Percentiles rank a stretch among this genome's conserved stretches.
Evolutionary conservation across 352 stramenopile genomes (phyloP).

Genomic region (Phytophthora kernoviae): DNA sequence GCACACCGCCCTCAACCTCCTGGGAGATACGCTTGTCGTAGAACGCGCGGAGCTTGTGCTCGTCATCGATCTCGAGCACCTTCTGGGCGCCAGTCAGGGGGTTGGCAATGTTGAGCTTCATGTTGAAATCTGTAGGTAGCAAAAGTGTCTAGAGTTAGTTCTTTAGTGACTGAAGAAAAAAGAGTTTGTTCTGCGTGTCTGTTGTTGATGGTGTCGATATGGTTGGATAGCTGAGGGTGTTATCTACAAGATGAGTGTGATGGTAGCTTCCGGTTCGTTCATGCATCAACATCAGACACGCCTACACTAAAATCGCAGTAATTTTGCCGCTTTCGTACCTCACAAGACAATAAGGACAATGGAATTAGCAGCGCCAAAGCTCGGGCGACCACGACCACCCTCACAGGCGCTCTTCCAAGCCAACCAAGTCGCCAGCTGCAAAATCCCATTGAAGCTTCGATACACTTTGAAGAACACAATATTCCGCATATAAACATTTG

Average conservation of each 20-base stretch:
- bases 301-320: neutral
- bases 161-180: too few species aligned
- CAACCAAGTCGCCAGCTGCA: slow-evolving; percentile 35
- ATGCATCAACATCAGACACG: neutral
- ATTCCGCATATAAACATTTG: slow-evolving; percentile 24
- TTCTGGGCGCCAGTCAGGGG: slow-evolving; percentile 98
- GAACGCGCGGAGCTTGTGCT: slow-evolving; percentile 98
- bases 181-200: neutral
- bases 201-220: slow-evolving; percentile 1
- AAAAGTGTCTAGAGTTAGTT: neutral
- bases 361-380: slow-evolving; percentile 18
- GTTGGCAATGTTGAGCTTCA: slow-evolving; percentile 99
- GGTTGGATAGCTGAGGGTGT: neutral
- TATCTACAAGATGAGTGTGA: neutral
- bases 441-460: slow-evolving; percentile 21
- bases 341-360: slow-evolving; percentile 86
- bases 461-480: neutral
- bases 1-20: slow-evolving; percentile 97
- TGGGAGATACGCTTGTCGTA: slow-evolving; percentile 99
- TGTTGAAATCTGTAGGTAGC: slow-evolving; percentile 55
- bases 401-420: slow-evolving; percentile 12
- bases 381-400: slow-evolving; percentile 19
- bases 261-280: neutral
- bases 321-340: slow-evolving; percentile 46
- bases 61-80: slow-evolving; percentile 99